Evolutionary conservation across 306 rosid species (phyloP), one percentile per base, ranked within the genome.

Genomic region (Cajanus cajan): DNA sequence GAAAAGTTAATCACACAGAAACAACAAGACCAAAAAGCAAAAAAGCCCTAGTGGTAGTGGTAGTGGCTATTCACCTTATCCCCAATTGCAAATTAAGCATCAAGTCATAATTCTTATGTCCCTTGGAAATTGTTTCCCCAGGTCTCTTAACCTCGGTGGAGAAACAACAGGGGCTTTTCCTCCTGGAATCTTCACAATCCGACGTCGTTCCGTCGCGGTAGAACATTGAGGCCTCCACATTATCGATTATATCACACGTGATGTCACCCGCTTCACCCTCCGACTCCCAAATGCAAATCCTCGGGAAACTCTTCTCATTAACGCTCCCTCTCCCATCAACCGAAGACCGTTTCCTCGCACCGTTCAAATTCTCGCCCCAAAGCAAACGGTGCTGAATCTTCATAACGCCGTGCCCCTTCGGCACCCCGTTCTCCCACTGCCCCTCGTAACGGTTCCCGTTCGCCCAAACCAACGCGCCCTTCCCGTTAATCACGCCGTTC

Each of bases 221-320:
- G 11, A 93, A 84, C 98, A 93, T 91, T 0, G 99, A 96, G 0
- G 99, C 99, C 73, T 96, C 98, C 82, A 91, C 96, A 90, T 93
- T 96, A 73, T 96, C 99, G 13, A 96, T 73, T 4, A 96, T 96
- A 72, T 96, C 99, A 63, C 99, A 96, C 21, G 98, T 96, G 28
- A 96, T 96, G 65, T 96, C 99, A 50, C 98, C 97, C 1, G 96
- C 98, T 63, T 93, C 99, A n/a, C 99, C 99, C 14, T 96, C 99
- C 1, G 93, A 89, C 84, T 96, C 98, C 99, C 99, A 96, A 11
- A 96, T 96, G 10, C 99, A 96, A 84, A 96, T 96, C 90, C 99
- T 89, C 0, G 99, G 99, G 28, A 96, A 96, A 41, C 73, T 84
- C 87, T 86, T 88, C 51, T 91, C 99, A 8, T 58, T 86, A 36